Percentiles rank a stretch among this genome's conserved stretches.
These are phyloP conservation scores for Violaceomyces palustris DNA, from an alignment of 1,284 basidiomycete species.

Conservation along the genomic window DNA sequence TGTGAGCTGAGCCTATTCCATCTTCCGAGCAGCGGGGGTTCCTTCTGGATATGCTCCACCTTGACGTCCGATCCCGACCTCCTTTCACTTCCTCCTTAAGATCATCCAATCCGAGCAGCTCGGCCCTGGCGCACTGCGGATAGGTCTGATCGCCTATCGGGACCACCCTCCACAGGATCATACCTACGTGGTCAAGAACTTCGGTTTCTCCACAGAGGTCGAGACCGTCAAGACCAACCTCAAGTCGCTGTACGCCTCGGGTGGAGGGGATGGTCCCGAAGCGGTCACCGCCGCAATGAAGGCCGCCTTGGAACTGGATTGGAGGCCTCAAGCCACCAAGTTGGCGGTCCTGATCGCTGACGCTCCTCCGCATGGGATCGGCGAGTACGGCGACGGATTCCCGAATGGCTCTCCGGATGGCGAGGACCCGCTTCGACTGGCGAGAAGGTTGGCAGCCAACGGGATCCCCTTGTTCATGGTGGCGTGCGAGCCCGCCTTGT, in stretches of 20 bases:
- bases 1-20: slow-evolving; percentile 18
- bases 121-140: slow-evolving; percentile 69
- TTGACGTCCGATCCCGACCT: neutral
- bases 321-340: slow-evolving; percentile 82
- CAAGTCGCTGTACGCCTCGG: slow-evolving; percentile 79
- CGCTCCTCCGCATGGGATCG: slow-evolving; percentile 80
- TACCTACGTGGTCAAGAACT: slow-evolving; percentile 69
- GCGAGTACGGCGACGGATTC: slow-evolving; percentile 70
- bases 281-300: slow-evolving; percentile 91
- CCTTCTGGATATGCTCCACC: neutral
- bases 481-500: slow-evolving; percentile 93
- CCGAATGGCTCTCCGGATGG: slow-evolving; percentile 57
- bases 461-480: slow-evolving; percentile 63
- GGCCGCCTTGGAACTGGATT: slow-evolving; percentile 64
- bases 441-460: slow-evolving; percentile 77
- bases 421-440: slow-evolving; percentile 81
- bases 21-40: too few relatives aligned
- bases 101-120: slow-evolving; percentile 93
- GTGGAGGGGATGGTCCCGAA: slow-evolving; percentile 93
- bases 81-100: neutral
- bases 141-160: slow-evolving; percentile 62
- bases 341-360: slow-evolving; percentile 81
- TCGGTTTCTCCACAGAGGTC: slow-evolving; percentile 90
- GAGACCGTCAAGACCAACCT: slow-evolving; percentile 78
- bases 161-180: slow-evolving; percentile 51